Percentiles rank a stretch among this genome's conserved stretches.
These are phyloP conservation scores for Ustilago hordei DNA, from an alignment of 1,284 basidiomycete genomes.

Conservation along the genomic window DNA sequence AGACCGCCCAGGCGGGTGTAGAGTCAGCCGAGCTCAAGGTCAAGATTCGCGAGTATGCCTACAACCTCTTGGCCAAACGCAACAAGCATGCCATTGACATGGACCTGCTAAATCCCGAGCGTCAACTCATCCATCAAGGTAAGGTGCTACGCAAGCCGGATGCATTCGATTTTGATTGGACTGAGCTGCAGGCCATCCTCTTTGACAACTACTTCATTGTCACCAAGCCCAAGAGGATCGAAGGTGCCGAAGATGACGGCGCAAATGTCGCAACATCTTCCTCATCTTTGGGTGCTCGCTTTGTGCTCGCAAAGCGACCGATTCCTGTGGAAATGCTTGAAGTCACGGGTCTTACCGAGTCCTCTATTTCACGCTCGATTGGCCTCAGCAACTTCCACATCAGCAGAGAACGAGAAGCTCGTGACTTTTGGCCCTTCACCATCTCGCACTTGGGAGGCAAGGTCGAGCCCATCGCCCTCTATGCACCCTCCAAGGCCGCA, in stretches of 20 bases:
- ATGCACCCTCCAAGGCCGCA: conserved; percentile 81
- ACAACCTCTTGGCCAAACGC: conserved; percentile 58
- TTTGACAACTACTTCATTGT: conserved; percentile 68
- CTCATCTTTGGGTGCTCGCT: conserved; percentile 25
- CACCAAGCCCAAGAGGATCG: conserved; percentile 56
- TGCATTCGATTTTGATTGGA: conserved; percentile 67
- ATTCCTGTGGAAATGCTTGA: conserved; percentile 67
- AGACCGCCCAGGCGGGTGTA: conserved; percentile 62
- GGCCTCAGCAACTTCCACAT: conserved; percentile 64
- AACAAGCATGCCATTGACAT: conserved; percentile 58
- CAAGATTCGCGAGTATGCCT: conserved; percentile 62
- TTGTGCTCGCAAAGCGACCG: conserved; percentile 62
- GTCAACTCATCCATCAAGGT: conserved; percentile 62
- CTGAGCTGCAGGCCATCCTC: conserved; percentile 63
- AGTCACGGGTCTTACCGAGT: conserved; percentile 56
- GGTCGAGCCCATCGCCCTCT: conserved; percentile 75
- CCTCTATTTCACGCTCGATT: conserved; percentile 59
- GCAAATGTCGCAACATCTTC: conserved; percentile 31
- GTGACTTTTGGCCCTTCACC: conserved; percentile 65
- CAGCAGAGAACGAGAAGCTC: conserved; percentile 52
- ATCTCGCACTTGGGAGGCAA: conserved; percentile 60
- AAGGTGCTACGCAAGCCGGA: conserved; percentile 64
- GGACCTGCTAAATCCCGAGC: conserved; percentile 60
- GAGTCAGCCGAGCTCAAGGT: conserved; percentile 63
- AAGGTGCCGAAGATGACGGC: conserved; percentile 37